A percentile compares a stretch with the other conserved stretches of the same genome.
These are phyloP conservation scores for Euphorbia lathyris DNA, from an alignment of 345 rosid genomes.

Conservation along the genomic window DNA sequence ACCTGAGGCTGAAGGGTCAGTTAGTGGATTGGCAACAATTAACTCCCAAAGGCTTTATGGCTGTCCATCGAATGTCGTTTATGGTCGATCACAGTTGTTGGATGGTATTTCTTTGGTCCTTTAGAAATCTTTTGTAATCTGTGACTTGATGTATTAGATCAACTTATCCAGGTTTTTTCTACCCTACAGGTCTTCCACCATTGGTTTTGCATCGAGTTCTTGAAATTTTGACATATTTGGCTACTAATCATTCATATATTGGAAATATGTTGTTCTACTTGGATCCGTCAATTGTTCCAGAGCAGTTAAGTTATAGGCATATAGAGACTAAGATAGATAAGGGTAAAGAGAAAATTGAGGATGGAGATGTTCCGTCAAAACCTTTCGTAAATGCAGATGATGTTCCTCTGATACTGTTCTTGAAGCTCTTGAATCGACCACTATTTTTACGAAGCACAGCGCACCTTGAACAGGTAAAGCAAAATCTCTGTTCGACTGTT, in stretches of 20 bases:
- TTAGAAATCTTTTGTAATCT: constrained; percentile 2
- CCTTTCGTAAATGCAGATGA: constrained; percentile 36
- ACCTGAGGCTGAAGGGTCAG: constrained; percentile 76
- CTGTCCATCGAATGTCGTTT: constrained; percentile 83
- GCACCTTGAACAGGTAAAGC: constrained; percentile 76
- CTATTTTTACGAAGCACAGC: constrained; percentile 66
- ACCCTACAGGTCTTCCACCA: constrained; percentile 78
- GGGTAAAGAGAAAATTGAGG: constrained; percentile 69
- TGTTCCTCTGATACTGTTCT: constrained; percentile 70
- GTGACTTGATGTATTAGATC: constrained; percentile 11
- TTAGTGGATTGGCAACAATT: constrained; percentile 53
- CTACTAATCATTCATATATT: constrained; percentile 77
- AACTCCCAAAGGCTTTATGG: constrained; percentile 93
- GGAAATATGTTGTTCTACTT: constrained; percentile 80
- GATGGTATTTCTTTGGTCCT: constrained; percentile 52
- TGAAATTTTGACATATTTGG: constrained; percentile 79
- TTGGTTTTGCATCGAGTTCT: constrained; percentile 78
- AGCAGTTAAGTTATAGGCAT: constrained; percentile 32
- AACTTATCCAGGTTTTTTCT: constrained; percentile 14
- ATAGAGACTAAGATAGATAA: constrained; percentile 51
- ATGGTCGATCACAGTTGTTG: constrained; percentile 83
- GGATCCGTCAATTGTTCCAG: constrained; percentile 52
- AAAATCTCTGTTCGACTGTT: not conserved
- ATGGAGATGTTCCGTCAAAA: constrained; percentile 36
- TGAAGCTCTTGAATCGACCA: constrained; percentile 81